A percentile compares a stretch with the other conserved stretches of the same genome.
Conservation (phyloP, 2,329 filamentous ascomycete genomes). For the Tolypocladium inflatum region DNA sequence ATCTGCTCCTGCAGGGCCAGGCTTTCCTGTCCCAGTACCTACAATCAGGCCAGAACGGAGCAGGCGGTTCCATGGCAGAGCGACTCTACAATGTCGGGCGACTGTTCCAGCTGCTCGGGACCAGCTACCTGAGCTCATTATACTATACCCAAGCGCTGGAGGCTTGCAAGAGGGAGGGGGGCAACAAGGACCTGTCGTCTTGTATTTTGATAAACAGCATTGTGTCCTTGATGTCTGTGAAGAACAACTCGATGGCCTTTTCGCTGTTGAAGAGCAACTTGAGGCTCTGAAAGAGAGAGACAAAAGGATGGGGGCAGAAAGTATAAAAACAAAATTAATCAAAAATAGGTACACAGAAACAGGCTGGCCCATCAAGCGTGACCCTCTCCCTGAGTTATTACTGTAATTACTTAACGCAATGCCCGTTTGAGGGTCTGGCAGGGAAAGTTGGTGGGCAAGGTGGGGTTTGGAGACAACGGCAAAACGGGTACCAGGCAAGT, state of each 20-base stretch:
- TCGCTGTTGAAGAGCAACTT: slow-evolving; percentile 17
- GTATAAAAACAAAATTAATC: neutral
- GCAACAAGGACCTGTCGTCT: slow-evolving; percentile 13
- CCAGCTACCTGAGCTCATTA: slow-evolving; percentile 50
- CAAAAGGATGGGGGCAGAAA: neutral
- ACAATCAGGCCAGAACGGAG: slow-evolving; percentile 1
- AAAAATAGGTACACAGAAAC: neutral
- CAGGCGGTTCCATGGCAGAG: slow-evolving; percentile 15
- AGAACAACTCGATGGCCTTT: slow-evolving; percentile 17
- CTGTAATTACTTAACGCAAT: too few species aligned
- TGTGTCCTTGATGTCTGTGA: slow-evolving; percentile 18
- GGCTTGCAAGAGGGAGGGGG: slow-evolving; percentile 1
- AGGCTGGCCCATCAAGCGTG: neutral
- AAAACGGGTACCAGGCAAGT: neutral
- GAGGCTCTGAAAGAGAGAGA: slow-evolving; percentile 7
- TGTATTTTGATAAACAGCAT: slow-evolving; percentile 23
- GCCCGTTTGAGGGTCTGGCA: too few species aligned
- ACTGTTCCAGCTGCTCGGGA: slow-evolving; percentile 26
- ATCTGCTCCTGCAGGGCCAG: slow-evolving; percentile 75
- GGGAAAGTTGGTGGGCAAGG: neutral
- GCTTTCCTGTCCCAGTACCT: slow-evolving; percentile 54
- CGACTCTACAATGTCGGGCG: slow-evolving; percentile 29
- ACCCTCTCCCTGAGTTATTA: neutral
- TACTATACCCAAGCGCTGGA: slow-evolving; percentile 48
- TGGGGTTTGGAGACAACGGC: neutral